Percentiles rank a stretch among this genome's conserved stretches.
Evolutionary conservation across 208 protist species (phyloP).

Genomic region (Leishmania amazonensis): DNA sequence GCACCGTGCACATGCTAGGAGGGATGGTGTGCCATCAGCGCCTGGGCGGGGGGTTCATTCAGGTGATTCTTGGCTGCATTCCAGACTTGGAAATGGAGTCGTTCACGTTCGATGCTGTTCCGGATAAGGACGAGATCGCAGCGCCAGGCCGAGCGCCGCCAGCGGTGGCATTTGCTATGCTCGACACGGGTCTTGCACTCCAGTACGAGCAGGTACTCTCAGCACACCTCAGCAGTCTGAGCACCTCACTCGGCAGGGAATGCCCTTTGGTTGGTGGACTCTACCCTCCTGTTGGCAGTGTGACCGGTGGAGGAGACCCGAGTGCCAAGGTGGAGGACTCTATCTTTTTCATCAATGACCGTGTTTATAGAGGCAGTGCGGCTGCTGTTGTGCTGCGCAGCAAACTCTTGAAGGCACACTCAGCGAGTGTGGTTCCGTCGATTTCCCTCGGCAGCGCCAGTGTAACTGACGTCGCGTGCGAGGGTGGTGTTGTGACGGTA

Average conservation of each 20-base stretch:
- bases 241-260: slow-evolving; percentile 30
- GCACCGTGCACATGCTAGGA: slow-evolving; percentile 80
- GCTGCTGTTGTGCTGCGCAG: slow-evolving; percentile 76
- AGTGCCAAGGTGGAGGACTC: slow-evolving; percentile 56
- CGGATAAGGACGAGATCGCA: slow-evolving; percentile 60
- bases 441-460: slow-evolving; percentile 54
- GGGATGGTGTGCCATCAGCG: slow-evolving; percentile 79
- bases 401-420: slow-evolving; percentile 55
- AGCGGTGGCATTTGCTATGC: slow-evolving; percentile 55
- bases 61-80: slow-evolving; percentile 81
- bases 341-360: slow-evolving; percentile 84
- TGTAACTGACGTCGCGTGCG: slow-evolving; percentile 37
- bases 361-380: slow-evolving; percentile 80
- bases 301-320: slow-evolving; percentile 5
- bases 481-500: slow-evolving; percentile 56
- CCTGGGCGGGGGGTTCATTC: slow-evolving; percentile 81
- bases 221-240: slow-evolving; percentile 52
- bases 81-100: slow-evolving; percentile 74
- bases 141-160: slow-evolving; percentile 41
- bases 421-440: slow-evolving; percentile 74
- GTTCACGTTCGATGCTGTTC: slow-evolving; percentile 87
- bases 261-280: slow-evolving; percentile 75
- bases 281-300: slow-evolving; percentile 58
- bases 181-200: slow-evolving; percentile 71
- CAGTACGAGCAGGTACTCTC: slow-evolving; percentile 79